phyloP scores from a whole-genome alignment of 169 alveolate genomes.

The Neospora caninum region DNA sequence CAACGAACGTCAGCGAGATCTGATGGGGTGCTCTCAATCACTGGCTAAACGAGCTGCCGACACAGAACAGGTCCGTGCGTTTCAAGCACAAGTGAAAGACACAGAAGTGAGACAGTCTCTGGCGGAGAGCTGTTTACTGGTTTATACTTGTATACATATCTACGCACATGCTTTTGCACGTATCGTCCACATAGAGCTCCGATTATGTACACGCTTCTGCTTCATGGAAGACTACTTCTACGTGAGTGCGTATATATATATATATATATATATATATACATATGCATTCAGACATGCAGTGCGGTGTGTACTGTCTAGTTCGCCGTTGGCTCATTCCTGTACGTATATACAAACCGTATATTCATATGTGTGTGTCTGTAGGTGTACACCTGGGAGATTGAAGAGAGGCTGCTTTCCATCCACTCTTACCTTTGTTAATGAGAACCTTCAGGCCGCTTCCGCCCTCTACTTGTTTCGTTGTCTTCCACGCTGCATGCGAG shows the following conservation, averaged over 20 bases:
- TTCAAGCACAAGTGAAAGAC: too few relatives aligned
- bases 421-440: conserved; percentile 71
- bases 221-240: too few relatives aligned
- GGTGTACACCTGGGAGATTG: neutral
- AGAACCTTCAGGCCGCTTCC: conserved; percentile 75
- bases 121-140: too few relatives aligned
- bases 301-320: neutral
- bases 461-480: conserved; percentile 86
- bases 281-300: neutral
- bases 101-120: too few relatives aligned
- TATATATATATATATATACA: neutral
- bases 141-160: too few relatives aligned
- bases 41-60: too few relatives aligned
- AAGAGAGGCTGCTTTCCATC: neutral
- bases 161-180: too few relatives aligned
- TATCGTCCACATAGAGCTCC: too few relatives aligned
- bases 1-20: too few relatives aligned
- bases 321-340: neutral
- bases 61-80: too few relatives aligned
- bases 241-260: neutral
- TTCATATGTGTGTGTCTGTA: neutral
- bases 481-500: conserved; percentile 74
- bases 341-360: neutral
- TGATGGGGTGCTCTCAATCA: too few relatives aligned
- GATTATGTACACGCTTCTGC: too few relatives aligned